Percentiles rank a stretch among this genome's conserved stretches.
phyloP scores from a whole-genome alignment of 2,329 filamentous ascomycete species.

The Botrytis fabae region DNA sequence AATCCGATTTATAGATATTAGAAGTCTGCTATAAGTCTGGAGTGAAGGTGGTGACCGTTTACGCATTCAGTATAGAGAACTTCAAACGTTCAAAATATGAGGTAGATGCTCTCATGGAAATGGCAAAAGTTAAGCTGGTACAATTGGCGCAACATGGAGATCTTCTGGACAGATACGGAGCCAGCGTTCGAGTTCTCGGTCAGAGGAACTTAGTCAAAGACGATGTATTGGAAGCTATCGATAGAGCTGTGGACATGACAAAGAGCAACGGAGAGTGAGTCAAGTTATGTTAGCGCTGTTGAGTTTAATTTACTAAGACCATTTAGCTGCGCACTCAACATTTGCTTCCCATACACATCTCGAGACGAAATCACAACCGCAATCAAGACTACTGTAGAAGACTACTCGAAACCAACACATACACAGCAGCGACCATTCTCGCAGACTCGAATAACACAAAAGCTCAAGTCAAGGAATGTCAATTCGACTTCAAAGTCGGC shows the following conservation, averaged over 20 bases:
- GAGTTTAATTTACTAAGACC: neutral
- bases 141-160: conserved; percentile 93
- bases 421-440: conserved; percentile 74
- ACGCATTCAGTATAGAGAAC: conserved; percentile 98
- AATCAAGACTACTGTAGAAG: conserved; percentile 81
- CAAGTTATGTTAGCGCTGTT: neutral
- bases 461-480: conserved; percentile 70
- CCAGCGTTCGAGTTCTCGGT: conserved; percentile 80
- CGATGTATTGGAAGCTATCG: conserved; percentile 86
- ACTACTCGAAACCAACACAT: conserved; percentile 74
- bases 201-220: conserved; percentile 79
- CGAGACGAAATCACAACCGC: conserved; percentile 92
- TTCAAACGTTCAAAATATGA: conserved; percentile 97
- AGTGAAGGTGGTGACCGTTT: conserved; percentile 95
- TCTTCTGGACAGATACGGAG: conserved; percentile 88
- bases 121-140: conserved; percentile 91
- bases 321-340: conserved; percentile 70
- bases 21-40: conserved; percentile 98
- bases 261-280: conserved; percentile 77
- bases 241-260: conserved; percentile 82
- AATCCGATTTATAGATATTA: conserved; percentile 62
- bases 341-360: conserved; percentile 97
- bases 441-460: conserved; percentile 81
- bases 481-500: conserved; percentile 28
- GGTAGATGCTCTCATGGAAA: conserved; percentile 94